Conservation (phyloP, 2,329 filamentous ascomycete species). For the Tympanopsis confertula region DNA sequence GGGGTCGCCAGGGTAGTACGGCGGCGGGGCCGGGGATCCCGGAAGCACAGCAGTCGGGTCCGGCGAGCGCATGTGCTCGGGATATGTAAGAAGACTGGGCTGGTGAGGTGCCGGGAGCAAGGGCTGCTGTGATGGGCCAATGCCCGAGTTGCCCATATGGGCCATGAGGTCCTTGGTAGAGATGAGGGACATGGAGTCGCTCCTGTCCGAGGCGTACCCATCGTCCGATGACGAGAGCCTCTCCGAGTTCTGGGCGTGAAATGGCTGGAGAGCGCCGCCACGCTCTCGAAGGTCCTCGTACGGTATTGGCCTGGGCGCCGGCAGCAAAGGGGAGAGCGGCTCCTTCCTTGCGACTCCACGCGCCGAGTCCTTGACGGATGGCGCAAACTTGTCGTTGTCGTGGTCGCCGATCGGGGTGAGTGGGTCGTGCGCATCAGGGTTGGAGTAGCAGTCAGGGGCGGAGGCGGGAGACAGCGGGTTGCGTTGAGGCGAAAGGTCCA, state of each 20-base stretch:
- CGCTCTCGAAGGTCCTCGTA: too few relatives aligned
- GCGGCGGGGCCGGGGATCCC: conserved; percentile 11
- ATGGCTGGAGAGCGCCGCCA: conserved; percentile 2
- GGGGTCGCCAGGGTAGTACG: neutral
- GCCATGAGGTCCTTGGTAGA: conserved; percentile 41
- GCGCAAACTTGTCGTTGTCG: conserved; percentile 28
- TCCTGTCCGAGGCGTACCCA: conserved; percentile 16
- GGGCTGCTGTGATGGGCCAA: conserved; percentile 23
- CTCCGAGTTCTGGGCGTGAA: conserved; percentile 18
- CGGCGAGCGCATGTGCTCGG: neutral
- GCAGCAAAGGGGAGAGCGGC: conserved; percentile 11
- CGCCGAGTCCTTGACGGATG: conserved; percentile 24
- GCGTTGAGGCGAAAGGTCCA: conserved; percentile 5
- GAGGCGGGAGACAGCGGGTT: conserved; percentile 5
- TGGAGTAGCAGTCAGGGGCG: conserved; percentile 7
- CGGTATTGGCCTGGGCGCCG: neutral
- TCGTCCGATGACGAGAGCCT: conserved; percentile 24
- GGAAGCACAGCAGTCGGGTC: neutral
- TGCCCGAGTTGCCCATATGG: conserved; percentile 20
- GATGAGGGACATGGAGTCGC: conserved; percentile 32
- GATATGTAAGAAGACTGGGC: neutral
- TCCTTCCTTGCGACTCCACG: too few relatives aligned
- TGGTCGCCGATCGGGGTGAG: conserved; percentile 12
- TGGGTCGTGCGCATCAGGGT: conserved; percentile 7
- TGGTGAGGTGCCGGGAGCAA: neutral